These are phyloP conservation scores for Tinospora cordifolia DNA, from an alignment of 164 flowering plant species.

Conservation along the genomic window DNA sequence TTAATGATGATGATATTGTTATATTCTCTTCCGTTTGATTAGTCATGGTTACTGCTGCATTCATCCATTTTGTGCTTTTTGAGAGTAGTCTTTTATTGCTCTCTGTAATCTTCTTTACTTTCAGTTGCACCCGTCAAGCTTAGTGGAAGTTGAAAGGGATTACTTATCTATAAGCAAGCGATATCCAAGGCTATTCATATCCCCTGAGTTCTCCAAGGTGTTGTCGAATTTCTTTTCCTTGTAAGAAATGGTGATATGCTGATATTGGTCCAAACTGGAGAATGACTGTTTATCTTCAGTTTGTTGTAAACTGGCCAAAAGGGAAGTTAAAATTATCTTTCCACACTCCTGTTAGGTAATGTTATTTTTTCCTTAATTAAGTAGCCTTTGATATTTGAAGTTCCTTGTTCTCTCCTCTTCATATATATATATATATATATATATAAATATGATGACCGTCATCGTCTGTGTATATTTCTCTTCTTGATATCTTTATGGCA, in stretches of 20 bases:
- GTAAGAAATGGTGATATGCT: not conserved
- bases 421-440: no score
- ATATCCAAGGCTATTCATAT: constrained; percentile 67
- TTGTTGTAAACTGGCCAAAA: constrained; percentile 77
- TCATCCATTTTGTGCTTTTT: not conserved
- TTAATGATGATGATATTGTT: not conserved
- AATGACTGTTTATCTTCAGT: constrained; percentile 30
- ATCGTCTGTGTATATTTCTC: no score
- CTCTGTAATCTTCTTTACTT: constrained; percentile 10
- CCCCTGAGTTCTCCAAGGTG: constrained; percentile 91
- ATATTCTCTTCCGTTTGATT: not conserved
- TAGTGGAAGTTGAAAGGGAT: constrained; percentile 71
- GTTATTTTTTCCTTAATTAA: not conserved
- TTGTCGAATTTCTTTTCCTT: constrained; percentile 5
- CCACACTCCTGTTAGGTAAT: constrained; percentile 81
- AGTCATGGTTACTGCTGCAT: not conserved
- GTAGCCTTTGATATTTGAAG: not conserved
- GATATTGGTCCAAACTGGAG: not conserved
- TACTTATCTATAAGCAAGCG: constrained; percentile 64
- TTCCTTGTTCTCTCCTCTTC: not conserved
- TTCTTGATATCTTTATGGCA: not conserved
- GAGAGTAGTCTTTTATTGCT: not conserved
- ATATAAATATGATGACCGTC: no score
- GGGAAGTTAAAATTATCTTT: constrained; percentile 58
- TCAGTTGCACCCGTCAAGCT: constrained; percentile 58